These are phyloP conservation scores for Macrocybe gigantea DNA, from an alignment of 768 basidiomycete species.

Conservation along the genomic window DNA sequence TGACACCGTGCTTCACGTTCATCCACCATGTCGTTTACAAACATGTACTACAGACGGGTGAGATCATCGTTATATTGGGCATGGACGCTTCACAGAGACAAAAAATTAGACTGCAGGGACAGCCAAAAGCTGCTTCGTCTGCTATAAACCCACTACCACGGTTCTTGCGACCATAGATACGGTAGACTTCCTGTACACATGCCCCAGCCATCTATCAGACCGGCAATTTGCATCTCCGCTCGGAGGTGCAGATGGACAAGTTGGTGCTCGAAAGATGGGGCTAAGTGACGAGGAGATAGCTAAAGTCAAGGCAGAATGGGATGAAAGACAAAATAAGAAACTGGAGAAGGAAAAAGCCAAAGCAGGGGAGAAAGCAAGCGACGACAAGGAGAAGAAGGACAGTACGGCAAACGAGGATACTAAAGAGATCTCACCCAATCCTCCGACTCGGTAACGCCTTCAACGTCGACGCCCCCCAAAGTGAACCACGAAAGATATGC, in stretches of 20 bases:
- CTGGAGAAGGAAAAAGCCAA: slow-evolving; percentile 46
- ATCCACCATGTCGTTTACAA: slow-evolving; percentile 63
- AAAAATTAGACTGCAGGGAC: slow-evolving; percentile 65
- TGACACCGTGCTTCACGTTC: background rate
- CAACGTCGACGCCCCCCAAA: slow-evolving; percentile 22
- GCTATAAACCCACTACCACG: slow-evolving; percentile 73
- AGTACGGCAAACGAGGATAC: slow-evolving; percentile 25
- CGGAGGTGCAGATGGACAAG: slow-evolving; percentile 22
- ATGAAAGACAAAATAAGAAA: slow-evolving; percentile 62
- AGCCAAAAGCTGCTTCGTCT: slow-evolving; percentile 70
- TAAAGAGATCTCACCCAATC: slow-evolving; percentile 21
- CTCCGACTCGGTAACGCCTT: slow-evolving; percentile 20
- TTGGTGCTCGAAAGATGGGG: slow-evolving; percentile 29
- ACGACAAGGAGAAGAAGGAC: slow-evolving; percentile 30
- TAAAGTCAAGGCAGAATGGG: slow-evolving; percentile 77
- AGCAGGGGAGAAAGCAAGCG: slow-evolving; percentile 30
- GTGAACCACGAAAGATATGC: slow-evolving; percentile 68
- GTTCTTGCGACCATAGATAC: slow-evolving; percentile 84
- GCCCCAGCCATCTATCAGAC: slow-evolving; percentile 76
- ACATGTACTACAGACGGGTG: slow-evolving; percentile 88
- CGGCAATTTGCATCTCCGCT: slow-evolving; percentile 63
- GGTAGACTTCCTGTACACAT: slow-evolving; percentile 83
- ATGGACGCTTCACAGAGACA: slow-evolving; percentile 7
- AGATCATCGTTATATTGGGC: slow-evolving; percentile 19
- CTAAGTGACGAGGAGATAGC: slow-evolving; percentile 69